These are phyloP conservation scores for Clarireedia monteithiana DNA, from an alignment of 2,329 filamentous ascomycete species.

Conservation along the genomic window DNA sequence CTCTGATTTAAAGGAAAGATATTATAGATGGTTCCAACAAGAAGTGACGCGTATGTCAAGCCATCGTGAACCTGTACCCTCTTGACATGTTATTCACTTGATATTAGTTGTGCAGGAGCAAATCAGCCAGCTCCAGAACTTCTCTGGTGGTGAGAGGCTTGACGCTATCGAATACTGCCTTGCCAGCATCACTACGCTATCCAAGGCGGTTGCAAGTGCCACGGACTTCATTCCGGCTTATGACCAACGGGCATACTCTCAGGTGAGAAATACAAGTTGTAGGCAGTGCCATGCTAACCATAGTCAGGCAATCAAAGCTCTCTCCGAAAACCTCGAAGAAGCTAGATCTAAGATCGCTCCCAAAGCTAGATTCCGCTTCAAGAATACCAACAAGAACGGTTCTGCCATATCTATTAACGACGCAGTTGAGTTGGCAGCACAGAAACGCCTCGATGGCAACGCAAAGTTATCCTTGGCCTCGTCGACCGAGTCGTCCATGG, in stretches of 20 bases:
- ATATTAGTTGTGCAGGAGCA: conserved; percentile 63
- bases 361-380: conserved; percentile 80
- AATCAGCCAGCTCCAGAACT: conserved; percentile 59
- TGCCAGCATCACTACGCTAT: conserved; percentile 70
- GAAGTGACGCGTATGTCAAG: conserved; percentile 57
- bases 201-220: conserved; percentile 78
- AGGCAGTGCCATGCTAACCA: conserved; percentile 29
- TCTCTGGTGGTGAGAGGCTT: conserved; percentile 66
- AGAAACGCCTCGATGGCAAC: conserved; percentile 36
- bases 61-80: not conserved
- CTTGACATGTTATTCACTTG: conserved; percentile 7
- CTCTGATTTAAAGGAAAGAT: conserved; percentile 60
- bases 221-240: conserved; percentile 78
- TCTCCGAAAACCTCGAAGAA: conserved; percentile 71
- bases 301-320: conserved; percentile 59
- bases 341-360: conserved; percentile 61
- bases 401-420: conserved; percentile 48
- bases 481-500: conserved; percentile 34
- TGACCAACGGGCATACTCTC: conserved; percentile 78
- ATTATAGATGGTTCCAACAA: conserved; percentile 77
- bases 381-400: conserved; percentile 43
- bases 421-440: conserved; percentile 44
- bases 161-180: conserved; percentile 77
- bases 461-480: conserved; percentile 27
- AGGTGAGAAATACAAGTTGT: conserved; percentile 42